These are phyloP conservation scores for Pisolithus thermaeus DNA, from an alignment of 1,284 basidiomycete genomes.

Conservation along the genomic window DNA sequence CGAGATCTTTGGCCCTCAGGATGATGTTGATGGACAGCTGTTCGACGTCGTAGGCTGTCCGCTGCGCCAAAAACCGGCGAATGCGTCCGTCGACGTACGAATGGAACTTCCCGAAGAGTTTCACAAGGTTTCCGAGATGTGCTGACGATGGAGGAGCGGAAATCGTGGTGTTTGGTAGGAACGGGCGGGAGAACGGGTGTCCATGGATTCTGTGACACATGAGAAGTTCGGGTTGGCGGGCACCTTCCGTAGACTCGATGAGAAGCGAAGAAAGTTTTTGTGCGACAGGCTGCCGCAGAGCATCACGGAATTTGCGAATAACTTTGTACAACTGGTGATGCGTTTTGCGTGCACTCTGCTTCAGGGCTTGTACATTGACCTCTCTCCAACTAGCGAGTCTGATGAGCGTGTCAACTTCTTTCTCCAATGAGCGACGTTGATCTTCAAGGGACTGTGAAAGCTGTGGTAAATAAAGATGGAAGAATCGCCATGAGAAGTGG, in stretches of 20 bases:
- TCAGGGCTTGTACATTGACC: conserved; percentile 91
- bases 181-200: conserved; percentile 1
- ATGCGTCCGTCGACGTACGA: conserved; percentile 39
- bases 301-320: conserved; percentile 88
- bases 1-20: conserved; percentile 57
- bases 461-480: conserved; percentile 52
- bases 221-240: conserved; percentile 8
- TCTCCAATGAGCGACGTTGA: conserved; percentile 68
- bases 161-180: conserved; percentile 8
- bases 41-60: conserved; percentile 43
- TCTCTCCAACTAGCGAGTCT: conserved; percentile 99
- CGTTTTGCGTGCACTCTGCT: conserved; percentile 86
- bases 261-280: conserved; percentile 35
- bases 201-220: conserved; percentile 9
- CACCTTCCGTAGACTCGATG: conserved; percentile 33
- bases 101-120: conserved; percentile 49
- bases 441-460: conserved; percentile 49
- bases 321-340: conserved; percentile 91
- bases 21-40: conserved; percentile 76
- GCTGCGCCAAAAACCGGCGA: conserved; percentile 35
- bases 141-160: conserved; percentile 10
- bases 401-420: conserved; percentile 81
- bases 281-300: conserved; percentile 71
- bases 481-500: conserved; percentile 64
- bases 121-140: conserved; percentile 23